A percentile compares a stretch with the other conserved stretches of the same genome.
Evolutionary conservation across 495 filamentous ascomycete species (phyloP).

Genomic region (Podospora australis): DNA sequence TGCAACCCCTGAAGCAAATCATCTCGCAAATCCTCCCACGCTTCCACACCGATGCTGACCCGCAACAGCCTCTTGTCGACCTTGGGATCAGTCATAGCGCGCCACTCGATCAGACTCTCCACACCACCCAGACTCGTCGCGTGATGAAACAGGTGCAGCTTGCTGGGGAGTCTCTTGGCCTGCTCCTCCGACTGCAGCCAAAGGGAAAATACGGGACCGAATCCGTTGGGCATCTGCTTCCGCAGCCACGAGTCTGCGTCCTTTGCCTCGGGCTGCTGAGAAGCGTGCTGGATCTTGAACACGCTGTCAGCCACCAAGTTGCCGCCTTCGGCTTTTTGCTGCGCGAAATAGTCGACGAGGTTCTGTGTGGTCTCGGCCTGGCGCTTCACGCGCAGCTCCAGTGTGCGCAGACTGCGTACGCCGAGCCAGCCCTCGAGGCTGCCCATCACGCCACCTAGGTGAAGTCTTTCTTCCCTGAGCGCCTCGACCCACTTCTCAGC

Average conservation of each 20-base stretch:
- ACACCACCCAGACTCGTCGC: constrained; percentile 91
- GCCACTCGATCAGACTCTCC: constrained; percentile 88
- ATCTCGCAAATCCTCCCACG: constrained; percentile 72
- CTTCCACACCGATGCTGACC: constrained; percentile 81
- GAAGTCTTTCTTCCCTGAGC: constrained; percentile 59
- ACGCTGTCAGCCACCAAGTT: constrained; percentile 47
- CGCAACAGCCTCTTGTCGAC: constrained; percentile 71
- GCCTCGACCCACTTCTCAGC: constrained; percentile 45
- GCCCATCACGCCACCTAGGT: constrained; percentile 82
- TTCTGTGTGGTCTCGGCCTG: constrained; percentile 62
- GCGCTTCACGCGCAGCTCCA: constrained; percentile 72
- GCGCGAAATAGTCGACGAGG: constrained; percentile 66
- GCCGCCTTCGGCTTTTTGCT: constrained; percentile 26
- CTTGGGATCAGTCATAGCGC: constrained; percentile 70
- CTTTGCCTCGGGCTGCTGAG: constrained; percentile 56
- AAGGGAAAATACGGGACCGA: constrained; percentile 81
- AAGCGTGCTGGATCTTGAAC: constrained; percentile 63
- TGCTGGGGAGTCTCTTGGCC: constrained; percentile 66
- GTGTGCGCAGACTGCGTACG: constrained; percentile 73
- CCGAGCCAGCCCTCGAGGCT: constrained; percentile 90
- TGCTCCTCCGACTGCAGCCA: constrained; percentile 50
- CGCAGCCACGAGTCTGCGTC: constrained; percentile 62
- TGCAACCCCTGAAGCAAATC: constrained; percentile 70
- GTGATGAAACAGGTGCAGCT: constrained; percentile 81
- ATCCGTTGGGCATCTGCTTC: constrained; percentile 89